phyloP scores from a whole-genome alignment of 2,329 filamentous ascomycete genomes.

The Colletotrichum aenigma region DNA sequence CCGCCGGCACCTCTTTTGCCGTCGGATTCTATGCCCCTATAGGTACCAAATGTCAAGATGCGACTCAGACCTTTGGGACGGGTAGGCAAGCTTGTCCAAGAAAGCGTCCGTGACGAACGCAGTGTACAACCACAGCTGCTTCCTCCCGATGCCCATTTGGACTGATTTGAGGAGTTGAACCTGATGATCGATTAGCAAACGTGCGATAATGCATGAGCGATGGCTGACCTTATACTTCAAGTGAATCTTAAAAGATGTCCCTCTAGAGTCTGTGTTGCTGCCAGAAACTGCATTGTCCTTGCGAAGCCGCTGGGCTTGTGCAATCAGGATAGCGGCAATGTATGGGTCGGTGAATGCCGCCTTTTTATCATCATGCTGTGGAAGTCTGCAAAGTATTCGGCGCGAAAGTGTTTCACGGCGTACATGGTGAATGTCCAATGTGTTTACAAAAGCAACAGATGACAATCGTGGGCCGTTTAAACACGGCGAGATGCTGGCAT shows the following conservation, averaged over 20 bases:
- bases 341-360: background rate
- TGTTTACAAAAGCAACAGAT: background rate
- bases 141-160: background rate
- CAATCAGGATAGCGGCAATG: rapidly evolving
- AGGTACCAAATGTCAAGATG: background rate
- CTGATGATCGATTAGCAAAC: background rate
- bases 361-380: rapidly evolving
- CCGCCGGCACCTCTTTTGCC: background rate
- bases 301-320: background rate
- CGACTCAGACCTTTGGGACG: background rate
- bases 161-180: rapidly evolving
- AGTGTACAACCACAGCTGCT: background rate
- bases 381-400: background rate
- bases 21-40: rapidly evolving
- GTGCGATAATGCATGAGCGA: rapidly evolving
- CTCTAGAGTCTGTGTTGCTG: background rate
- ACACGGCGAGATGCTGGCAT: rapidly evolving
- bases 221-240: rapidly evolving
- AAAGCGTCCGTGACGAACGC: background rate
- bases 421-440: background rate
- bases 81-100: background rate
- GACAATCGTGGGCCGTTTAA: rapidly evolving
- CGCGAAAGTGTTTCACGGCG: too few relatives aligned
- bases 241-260: rapidly evolving
- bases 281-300: background rate